A percentile compares a stretch with the other conserved stretches of the same genome.
These are phyloP conservation scores for Scleromitrula shiraiana DNA, from an alignment of 2,329 filamentous ascomycete genomes.

Conservation along the genomic window DNA sequence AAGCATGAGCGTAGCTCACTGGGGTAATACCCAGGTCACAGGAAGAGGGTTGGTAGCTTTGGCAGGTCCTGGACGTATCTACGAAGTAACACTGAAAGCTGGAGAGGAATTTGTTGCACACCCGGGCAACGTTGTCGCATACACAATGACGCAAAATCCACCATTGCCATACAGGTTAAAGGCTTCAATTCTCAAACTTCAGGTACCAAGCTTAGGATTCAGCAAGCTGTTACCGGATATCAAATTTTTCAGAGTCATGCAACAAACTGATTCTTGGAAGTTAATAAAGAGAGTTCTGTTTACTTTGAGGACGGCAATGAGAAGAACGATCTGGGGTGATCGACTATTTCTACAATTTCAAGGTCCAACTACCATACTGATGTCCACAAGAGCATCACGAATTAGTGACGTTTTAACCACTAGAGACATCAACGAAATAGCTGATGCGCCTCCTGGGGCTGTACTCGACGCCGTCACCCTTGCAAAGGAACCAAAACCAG, in stretches of 20 bases:
- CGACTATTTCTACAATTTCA: slow-evolving; percentile 84
- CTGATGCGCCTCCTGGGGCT: slow-evolving; percentile 67
- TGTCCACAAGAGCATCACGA: slow-evolving; percentile 79
- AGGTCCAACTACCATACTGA: slow-evolving; percentile 75
- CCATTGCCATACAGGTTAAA: slow-evolving; percentile 85
- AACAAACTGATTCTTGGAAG: slow-evolving; percentile 66
- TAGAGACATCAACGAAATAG: slow-evolving; percentile 83
- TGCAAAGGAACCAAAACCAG: slow-evolving; percentile 33
- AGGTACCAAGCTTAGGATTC: slow-evolving; percentile 63
- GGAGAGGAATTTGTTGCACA: slow-evolving; percentile 90
- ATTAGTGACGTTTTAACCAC: slow-evolving; percentile 70
- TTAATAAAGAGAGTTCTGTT: slow-evolving; percentile 56
- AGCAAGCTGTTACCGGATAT: slow-evolving; percentile 57
- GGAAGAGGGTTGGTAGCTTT: slow-evolving; percentile 82
- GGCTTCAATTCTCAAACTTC: slow-evolving; percentile 64
- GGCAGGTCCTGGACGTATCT: slow-evolving; percentile 80
- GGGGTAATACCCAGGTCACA: slow-evolving; percentile 84
- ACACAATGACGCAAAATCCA: slow-evolving; percentile 64
- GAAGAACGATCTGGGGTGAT: slow-evolving; percentile 88
- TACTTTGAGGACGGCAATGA: slow-evolving; percentile 64
- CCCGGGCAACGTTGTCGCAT: slow-evolving; percentile 86
- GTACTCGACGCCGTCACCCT: slow-evolving; percentile 51
- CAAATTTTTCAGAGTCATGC: slow-evolving; percentile 66
- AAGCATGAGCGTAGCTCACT: slow-evolving; percentile 71
- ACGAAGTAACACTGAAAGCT: slow-evolving; percentile 70